phyloP scores from a whole-genome alignment of 306 rosid species.

The Pterocarpus santalinus region DNA sequence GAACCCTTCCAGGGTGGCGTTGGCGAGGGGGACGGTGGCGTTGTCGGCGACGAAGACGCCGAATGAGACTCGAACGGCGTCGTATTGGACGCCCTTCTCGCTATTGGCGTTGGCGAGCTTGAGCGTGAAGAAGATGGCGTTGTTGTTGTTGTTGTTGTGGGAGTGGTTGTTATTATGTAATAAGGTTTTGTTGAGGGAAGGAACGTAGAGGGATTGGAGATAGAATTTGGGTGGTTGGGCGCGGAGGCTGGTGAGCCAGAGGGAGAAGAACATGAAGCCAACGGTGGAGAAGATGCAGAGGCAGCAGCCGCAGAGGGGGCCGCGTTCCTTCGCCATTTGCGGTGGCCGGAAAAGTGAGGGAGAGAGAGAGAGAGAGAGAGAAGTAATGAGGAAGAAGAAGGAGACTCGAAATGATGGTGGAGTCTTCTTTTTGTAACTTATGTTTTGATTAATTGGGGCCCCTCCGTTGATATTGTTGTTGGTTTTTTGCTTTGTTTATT shows the following conservation, averaged over 20 bases:
- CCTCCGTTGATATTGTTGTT: no score
- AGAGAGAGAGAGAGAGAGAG: background rate
- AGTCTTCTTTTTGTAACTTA: no score
- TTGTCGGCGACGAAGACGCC: constrained; percentile 27
- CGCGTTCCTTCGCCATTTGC: background rate
- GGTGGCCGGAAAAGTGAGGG: background rate
- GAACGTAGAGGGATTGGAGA: constrained; percentile 56
- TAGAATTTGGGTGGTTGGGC: constrained; percentile 61
- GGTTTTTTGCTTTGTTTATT: no score
- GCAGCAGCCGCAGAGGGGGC: constrained; percentile 40
- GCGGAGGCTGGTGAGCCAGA: constrained; percentile 61
- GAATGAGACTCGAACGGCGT: constrained; percentile 53
- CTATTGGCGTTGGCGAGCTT: constrained; percentile 63
- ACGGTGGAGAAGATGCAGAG: background rate
- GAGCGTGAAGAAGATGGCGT: constrained; percentile 49
- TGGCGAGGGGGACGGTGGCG: constrained; percentile 36
- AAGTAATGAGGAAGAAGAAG: no score
- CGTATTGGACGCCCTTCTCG: constrained; percentile 71
- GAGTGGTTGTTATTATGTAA: background rate
- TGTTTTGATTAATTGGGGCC: no score
- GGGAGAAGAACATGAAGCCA: constrained; percentile 44
- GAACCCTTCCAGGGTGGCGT: constrained; percentile 45
- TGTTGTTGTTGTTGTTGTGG: constrained; percentile 35
- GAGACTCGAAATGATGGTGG: no score
- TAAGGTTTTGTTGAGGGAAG: constrained; percentile 57